Percentiles rank a stretch among this genome's conserved stretches.
phyloP scores from a whole-genome alignment of 345 rosid genomes.

The Carallia brachiata region DNA sequence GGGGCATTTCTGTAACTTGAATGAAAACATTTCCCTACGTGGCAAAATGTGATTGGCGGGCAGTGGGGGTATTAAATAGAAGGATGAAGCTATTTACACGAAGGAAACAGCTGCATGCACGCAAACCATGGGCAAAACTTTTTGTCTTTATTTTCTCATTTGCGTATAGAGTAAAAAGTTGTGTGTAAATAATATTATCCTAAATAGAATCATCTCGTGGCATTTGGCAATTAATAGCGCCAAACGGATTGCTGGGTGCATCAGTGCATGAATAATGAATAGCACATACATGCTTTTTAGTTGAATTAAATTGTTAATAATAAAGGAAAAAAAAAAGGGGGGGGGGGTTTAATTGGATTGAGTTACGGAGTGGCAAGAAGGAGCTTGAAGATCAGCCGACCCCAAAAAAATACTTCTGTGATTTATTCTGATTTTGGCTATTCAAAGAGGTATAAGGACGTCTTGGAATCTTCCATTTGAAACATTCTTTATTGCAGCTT shows the following conservation, averaged over 20 bases:
- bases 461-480: not conserved
- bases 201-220: not conserved
- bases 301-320: too few species aligned
- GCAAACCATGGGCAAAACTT: too few species aligned
- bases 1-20: not conserved
- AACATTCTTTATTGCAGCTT: conserved; percentile 2
- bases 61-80: not conserved
- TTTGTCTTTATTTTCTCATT: too few species aligned
- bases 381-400: not conserved
- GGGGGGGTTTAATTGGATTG: too few species aligned
- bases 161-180: too few species aligned
- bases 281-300: too few species aligned
- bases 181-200: too few species aligned
- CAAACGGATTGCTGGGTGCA: too few species aligned
- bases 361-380: not conserved
- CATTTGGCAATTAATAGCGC: not conserved
- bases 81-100: too few species aligned
- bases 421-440: not conserved
- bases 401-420: not conserved
- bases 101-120: too few species aligned
- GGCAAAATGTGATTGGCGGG: not conserved
- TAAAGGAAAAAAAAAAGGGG: too few species aligned
- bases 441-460: not conserved
- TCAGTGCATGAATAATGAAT: too few species aligned
- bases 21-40: not conserved